Evolutionary conservation across 2,329 filamentous ascomycete species (phyloP), one percentile per base, ranked within the genome.

Genomic region (Lithohypha guttulata): DNA sequence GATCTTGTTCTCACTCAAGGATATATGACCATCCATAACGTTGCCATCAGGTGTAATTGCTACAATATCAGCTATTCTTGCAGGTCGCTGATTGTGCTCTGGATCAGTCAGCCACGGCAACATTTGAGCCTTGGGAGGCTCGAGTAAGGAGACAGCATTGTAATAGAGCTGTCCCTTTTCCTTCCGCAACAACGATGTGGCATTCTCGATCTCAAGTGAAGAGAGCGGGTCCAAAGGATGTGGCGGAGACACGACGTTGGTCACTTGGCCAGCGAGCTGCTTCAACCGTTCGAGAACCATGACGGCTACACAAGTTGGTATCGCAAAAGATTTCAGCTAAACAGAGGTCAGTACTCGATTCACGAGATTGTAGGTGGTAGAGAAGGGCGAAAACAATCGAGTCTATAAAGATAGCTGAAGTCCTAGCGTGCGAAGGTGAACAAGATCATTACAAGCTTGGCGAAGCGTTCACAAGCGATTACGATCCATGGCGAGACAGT

Each of bases 51-150:
- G 73, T 1, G 76, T 81, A 59, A 94, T 87, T 15, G 79, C 84
- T 3, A 93, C 84, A 1, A 91, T 71, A 59, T 94, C 86, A 6
- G 85, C 86, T 5, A 85, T 65, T 53, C 86, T 75, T 22, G 69
- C 60, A 8, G 86, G 86, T 30, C 75, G 69, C 1, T 77, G 69
- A 0, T 68, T 63, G 7, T 66, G 69, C 14, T 73, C 62, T 1
- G 81, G 76, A 42, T 77, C 69, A 34, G 71, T 76, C 9, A 93
- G 62, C 84, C 84, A 94, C 43, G 71, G 73, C 56, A 78, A 68
- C 83, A 93, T 86, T 52, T 85, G 77, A 31, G 71, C 76, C 68
- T 94, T 94, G 48, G 80, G 80, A 34, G 86, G 86, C 66, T 94
- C 86, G 53, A 78, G 79, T 19, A 93, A 67, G 2, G 84, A 82